Evolutionary conservation across 495 filamentous ascomycete species (phyloP).

Genomic region (Chaetomium tenue): DNA sequence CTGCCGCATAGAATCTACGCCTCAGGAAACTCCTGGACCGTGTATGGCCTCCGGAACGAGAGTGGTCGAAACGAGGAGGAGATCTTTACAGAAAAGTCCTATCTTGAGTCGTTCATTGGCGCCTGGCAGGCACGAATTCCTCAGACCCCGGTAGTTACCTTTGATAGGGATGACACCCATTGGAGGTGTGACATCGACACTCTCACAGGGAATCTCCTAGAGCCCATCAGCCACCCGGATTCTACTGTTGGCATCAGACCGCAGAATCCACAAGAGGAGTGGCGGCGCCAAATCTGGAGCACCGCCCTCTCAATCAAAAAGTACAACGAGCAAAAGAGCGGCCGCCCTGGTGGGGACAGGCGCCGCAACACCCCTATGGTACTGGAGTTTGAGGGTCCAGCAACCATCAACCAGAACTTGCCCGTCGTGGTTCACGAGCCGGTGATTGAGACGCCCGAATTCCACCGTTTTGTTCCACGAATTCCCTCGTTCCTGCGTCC

Average conservation of each 20-base stretch:
- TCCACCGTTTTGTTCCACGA: constrained; percentile 28
- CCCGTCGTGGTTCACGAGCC: neutral
- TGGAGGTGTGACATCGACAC: constrained; percentile 37
- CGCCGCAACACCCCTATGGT: neutral
- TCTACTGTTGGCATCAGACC: constrained; percentile 20
- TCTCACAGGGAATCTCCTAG: constrained; percentile 30
- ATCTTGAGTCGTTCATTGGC: constrained; percentile 13
- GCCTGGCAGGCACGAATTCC: constrained; percentile 19
- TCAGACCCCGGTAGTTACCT: constrained; percentile 16
- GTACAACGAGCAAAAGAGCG: neutral
- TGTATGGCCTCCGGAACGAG: constrained; percentile 14
- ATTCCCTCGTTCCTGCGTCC: constrained; percentile 39
- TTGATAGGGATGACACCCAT: constrained; percentile 25
- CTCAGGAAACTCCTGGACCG: constrained; percentile 8
- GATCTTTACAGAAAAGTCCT: neutral
- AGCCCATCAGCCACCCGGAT: constrained; percentile 28
- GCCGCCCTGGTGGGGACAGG: neutral
- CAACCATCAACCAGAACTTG: neutral
- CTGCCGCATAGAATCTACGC: constrained; percentile 14
- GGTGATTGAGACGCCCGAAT: neutral
- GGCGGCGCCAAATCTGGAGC: constrained; percentile 27
- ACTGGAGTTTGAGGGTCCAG: neutral
- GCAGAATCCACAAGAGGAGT: constrained; percentile 13
- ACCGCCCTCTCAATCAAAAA: constrained; percentile 12
- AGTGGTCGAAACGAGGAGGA: constrained; percentile 16